Percentiles rank a stretch among this genome's conserved stretches.
Evolutionary conservation across 2,329 filamentous ascomycete species (phyloP).

Genomic region (Exserohilum turcica): DNA sequence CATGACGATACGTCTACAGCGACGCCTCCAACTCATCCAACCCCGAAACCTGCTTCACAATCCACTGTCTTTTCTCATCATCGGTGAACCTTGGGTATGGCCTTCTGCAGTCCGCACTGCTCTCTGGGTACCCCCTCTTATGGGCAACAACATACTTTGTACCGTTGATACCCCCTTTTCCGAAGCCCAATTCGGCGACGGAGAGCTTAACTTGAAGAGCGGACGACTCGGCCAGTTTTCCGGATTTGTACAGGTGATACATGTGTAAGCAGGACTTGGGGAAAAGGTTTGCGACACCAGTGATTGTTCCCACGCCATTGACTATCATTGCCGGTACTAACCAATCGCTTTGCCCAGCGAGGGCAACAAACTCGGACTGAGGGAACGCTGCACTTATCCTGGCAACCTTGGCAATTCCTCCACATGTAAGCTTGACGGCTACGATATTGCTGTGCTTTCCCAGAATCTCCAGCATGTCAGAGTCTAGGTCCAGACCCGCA

Average conservation of each 20-base stretch:
- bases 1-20: constrained; percentile 12
- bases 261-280: constrained; percentile 57
- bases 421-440: constrained; percentile 48
- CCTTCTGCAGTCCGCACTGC: constrained; percentile 58
- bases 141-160: constrained; percentile 65
- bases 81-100: constrained; percentile 60
- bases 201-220: constrained; percentile 58
- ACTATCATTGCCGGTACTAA: constrained; percentile 62
- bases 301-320: constrained; percentile 65
- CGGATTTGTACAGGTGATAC: constrained; percentile 56
- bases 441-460: constrained; percentile 46
- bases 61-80: constrained; percentile 54
- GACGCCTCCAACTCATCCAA: constrained; percentile 40
- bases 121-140: constrained; percentile 57
- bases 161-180: constrained; percentile 64
- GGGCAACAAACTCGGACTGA: constrained; percentile 45
- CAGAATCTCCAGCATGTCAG: constrained; percentile 45
- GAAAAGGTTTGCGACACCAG: constrained; percentile 67
- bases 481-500: constrained; percentile 53
- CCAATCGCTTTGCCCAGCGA: constrained; percentile 54
- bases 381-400: constrained; percentile 47
- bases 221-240: constrained; percentile 56
- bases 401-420: constrained; percentile 51
- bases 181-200: constrained; percentile 62
- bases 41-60: constrained; percentile 44